Conservation (phyloP, 192 early-diverging fungal genomes). For the Backusella morwellensis region DNA sequence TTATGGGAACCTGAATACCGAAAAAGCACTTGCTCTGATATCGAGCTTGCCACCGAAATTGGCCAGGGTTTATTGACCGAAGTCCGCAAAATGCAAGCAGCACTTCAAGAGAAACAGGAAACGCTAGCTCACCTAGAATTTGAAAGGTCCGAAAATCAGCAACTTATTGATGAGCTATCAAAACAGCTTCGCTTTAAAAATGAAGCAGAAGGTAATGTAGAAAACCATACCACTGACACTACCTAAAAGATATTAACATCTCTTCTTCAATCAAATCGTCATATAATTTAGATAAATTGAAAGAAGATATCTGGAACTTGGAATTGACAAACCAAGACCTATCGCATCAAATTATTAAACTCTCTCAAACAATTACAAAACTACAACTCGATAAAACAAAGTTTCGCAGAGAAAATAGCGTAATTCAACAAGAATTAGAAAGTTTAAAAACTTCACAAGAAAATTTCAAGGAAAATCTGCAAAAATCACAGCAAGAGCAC, state of each 20-base stretch:
- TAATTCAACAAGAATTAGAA: conserved; percentile 22
- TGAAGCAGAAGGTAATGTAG: conserved; percentile 27
- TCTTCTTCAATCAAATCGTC: background rate
- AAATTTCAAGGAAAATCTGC: conserved; percentile 11
- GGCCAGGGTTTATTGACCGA: conserved; percentile 33
- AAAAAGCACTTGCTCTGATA: conserved; percentile 23
- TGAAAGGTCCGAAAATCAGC: conserved; percentile 20
- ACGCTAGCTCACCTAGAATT: conserved; percentile 19
- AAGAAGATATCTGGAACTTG: conserved; percentile 34
- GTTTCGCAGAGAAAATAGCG: conserved; percentile 15
- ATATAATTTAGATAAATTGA: conserved; percentile 23
- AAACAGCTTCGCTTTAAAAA: conserved; percentile 27
- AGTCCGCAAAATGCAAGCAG: conserved; percentile 34
- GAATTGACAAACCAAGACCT: conserved; percentile 34
- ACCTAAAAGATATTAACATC: background rate
- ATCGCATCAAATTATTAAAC: conserved; percentile 19
- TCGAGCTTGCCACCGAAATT: conserved; percentile 38
- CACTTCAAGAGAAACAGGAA: conserved; percentile 34
- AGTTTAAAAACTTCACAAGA: conserved; percentile 14
- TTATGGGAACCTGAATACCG: conserved; percentile 14
- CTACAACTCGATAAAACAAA: conserved; percentile 20
- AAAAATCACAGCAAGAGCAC: conserved; percentile 10
- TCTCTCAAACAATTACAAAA: conserved; percentile 24
- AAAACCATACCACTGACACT: background rate
- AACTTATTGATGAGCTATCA: conserved; percentile 3